Evolutionary conservation across 2,329 filamentous ascomycete species (phyloP).

Genomic region (Penicillium capsulatum): DNA sequence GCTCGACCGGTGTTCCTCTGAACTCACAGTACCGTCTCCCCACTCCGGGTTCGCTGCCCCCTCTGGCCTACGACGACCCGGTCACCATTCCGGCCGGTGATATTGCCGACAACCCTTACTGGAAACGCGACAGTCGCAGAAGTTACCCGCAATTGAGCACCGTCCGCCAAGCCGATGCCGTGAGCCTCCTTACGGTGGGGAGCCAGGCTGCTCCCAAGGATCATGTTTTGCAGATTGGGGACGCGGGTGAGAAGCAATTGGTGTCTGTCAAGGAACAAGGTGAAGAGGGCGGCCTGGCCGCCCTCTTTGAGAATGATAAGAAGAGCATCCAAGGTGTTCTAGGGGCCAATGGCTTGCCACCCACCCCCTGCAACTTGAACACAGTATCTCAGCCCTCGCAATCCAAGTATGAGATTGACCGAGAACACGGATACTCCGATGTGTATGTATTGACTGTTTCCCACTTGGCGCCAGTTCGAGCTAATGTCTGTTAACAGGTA

Average conservation of each 20-base stretch:
- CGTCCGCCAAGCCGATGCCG: slow-evolving; percentile 78
- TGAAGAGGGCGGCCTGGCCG: slow-evolving; percentile 65
- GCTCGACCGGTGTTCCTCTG: slow-evolving; percentile 85
- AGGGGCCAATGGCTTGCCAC: slow-evolving; percentile 74
- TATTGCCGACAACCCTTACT: slow-evolving; percentile 89
- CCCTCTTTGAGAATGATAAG: slow-evolving; percentile 65
- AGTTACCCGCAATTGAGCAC: slow-evolving; percentile 76
- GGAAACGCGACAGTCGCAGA: slow-evolving; percentile 86
- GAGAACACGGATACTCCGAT: slow-evolving; percentile 64
- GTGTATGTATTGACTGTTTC: slow-evolving; percentile 52
- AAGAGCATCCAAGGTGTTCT: slow-evolving; percentile 57
- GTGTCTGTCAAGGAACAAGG: slow-evolving; percentile 73
- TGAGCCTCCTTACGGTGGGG: slow-evolving; percentile 78
- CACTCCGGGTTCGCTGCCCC: slow-evolving; percentile 68
- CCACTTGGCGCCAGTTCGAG: neutral
- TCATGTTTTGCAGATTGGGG: slow-evolving; percentile 68
- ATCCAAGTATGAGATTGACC: slow-evolving; percentile 61
- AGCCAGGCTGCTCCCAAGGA: slow-evolving; percentile 76
- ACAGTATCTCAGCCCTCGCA: slow-evolving; percentile 30
- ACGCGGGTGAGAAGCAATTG: slow-evolving; percentile 68
- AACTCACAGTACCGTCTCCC: slow-evolving; percentile 92
- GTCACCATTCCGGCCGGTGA: slow-evolving; percentile 80
- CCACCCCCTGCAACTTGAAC: slow-evolving; percentile 71
- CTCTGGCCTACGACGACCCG: slow-evolving; percentile 71
- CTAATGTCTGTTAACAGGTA: slow-evolving; percentile 33